Base-by-base conservation (phyloP, 2,329 filamentous ascomycete genomes). In the Penicillium brasilianum region DNA sequence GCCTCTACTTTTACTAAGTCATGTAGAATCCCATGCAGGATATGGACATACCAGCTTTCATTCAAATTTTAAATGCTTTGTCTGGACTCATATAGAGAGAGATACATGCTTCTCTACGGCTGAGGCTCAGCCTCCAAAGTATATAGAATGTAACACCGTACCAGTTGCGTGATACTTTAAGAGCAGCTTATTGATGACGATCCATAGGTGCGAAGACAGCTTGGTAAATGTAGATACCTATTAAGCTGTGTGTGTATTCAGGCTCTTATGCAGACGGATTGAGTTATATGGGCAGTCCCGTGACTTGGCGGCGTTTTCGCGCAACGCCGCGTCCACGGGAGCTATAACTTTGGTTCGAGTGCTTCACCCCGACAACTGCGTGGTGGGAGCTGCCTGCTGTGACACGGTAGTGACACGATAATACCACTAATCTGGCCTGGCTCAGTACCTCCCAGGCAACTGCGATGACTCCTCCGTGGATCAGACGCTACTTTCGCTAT, bases 261-360 rank as follows among this genome's bases (percentile, higher is more conserved):
- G n/a, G n/a, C 6, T 28, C 25, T 28, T 28, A 28, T 28, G 25
- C 9, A 16, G 25, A n/a, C 51, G 8, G 43, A 63, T 57, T 25
- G 51, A 64, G 61, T 64, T 66, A 69, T 70, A 69, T 72, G 61
- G 54, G 0, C n/a, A 48, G 57, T 72, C 72, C 67, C 74, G 73
- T 77, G 75, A 76, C 63, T 58, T 71, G 74, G 74, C 64, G 73
- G 59, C 65, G 60, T 58, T 72, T 74, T 75, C 72, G 74, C 71
- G 73, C 55, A 41, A 44, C 58, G 50, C 50, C 67, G 64, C 64
- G 62, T 61, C 61, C 61, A 62, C 30, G 59, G 59, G 41, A 60
- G 41, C n/a, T 44, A 43, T 50, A 64, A 65, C 67, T 66, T 63
- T 63, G 60, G 65, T 55, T 62, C 62, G 63, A 54, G 60, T 48